Evolutionary conservation across 2,329 filamentous ascomycete species (phyloP).

Genomic region (Colletotrichum cereale): DNA sequence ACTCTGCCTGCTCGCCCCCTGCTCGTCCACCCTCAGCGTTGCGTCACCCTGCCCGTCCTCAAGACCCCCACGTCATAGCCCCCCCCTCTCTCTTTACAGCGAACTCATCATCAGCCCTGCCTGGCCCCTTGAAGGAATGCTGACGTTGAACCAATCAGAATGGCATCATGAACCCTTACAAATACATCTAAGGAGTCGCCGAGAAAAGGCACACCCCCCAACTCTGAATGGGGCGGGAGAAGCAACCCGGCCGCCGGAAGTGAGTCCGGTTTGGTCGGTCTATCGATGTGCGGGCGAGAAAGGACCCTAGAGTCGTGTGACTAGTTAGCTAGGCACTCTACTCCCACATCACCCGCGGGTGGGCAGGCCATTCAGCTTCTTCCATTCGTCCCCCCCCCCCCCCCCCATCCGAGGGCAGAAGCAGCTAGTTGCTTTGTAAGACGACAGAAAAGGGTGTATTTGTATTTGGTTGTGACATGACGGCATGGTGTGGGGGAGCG

Average conservation of each 20-base stretch:
- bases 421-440: constrained; percentile 15
- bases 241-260: background rate
- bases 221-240: constrained; percentile 3
- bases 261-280: constrained; percentile 14
- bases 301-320: constrained; percentile 14
- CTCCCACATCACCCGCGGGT: background rate
- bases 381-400: background rate
- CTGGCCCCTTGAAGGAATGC: constrained; percentile 38
- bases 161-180: constrained; percentile 99
- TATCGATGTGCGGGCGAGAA: constrained; percentile 19
- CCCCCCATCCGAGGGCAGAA: background rate
- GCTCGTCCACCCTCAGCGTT: constrained; percentile 7
- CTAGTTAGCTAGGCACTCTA: background rate
- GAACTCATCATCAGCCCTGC: constrained; percentile 27
- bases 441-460: background rate
- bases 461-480: background rate
- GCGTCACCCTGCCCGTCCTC: constrained; percentile 7
- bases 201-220: constrained; percentile 27
- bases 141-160: constrained; percentile 68
- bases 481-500: constrained; percentile 8
- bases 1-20: background rate
- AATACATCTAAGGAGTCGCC: constrained; percentile 76
- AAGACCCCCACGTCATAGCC: constrained; percentile 22
- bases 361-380: background rate
- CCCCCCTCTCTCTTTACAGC: background rate